Evolutionary conservation across 805 yeast species (phyloP).

Genomic region (Schwanniomyces polymorphus): DNA sequence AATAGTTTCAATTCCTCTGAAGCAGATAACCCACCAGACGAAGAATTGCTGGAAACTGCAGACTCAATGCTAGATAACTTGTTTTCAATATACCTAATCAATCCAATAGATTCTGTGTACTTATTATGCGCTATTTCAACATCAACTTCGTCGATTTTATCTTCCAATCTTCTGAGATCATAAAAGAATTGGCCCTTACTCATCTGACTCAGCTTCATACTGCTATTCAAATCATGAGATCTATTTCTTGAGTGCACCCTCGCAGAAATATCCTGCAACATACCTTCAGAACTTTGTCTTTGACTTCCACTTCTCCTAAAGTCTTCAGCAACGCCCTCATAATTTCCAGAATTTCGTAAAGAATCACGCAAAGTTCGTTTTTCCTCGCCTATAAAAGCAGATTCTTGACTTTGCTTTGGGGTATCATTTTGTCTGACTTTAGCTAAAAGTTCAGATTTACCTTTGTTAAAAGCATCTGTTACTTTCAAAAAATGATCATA

Average conservation of each 20-base stretch:
- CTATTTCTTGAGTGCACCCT: constrained; percentile 62
- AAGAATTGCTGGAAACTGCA: constrained; percentile 11
- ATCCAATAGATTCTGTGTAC: constrained; percentile 46
- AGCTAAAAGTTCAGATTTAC: constrained; percentile 51
- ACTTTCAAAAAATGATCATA: constrained; percentile 57
- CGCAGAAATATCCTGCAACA: constrained; percentile 58
- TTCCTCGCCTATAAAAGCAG: constrained; percentile 28
- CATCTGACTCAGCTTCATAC: constrained; percentile 7
- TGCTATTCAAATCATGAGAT: constrained; percentile 43
- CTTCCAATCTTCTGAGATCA: constrained; percentile 55
- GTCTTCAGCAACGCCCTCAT: constrained; percentile 22
- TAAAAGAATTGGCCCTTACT: constrained; percentile 37
- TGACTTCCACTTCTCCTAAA: constrained; percentile 24
- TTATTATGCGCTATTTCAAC: constrained; percentile 62
- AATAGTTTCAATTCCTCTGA: constrained; percentile 26
- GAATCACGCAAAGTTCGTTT: constrained; percentile 40
- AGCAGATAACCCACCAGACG: constrained; percentile 2
- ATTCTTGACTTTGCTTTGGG: constrained; percentile 2
- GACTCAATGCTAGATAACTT: constrained; percentile 29
- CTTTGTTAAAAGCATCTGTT: constrained; percentile 56
- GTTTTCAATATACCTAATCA: constrained; percentile 36
- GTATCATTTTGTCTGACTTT: constrained; percentile 27
- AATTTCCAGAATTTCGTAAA: constrained; percentile 53
- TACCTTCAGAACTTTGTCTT: constrained; percentile 37
- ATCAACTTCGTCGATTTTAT: constrained; percentile 67